Base-by-base conservation (phyloP, 75 land plant species). In the Cryptomeria japonica region DNA sequence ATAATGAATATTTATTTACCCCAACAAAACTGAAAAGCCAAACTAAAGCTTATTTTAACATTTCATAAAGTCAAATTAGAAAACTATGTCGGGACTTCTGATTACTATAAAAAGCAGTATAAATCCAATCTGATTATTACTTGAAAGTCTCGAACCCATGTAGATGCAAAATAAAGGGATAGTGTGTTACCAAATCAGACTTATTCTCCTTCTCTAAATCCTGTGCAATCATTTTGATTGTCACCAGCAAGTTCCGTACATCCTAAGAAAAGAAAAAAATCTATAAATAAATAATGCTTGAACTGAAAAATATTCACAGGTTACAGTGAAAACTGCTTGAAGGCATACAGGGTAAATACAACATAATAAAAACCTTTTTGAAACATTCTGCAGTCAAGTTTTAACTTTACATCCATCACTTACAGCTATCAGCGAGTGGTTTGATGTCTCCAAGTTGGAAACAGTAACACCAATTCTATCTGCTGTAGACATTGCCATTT, bases 181-280 rank as follows among this genome's bases (percentile, higher is more conserved):
- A 38, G 22, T 32, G 46, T 19, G 22, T 44, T 84, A 96, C 98
- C 90, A 88, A 85, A 12, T 94, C 91, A 47, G 87, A 53, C 83
- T 90, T 78, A 39, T 91, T 84, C 8, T 92, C 92, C 78, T 31
- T 93, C 95, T 95, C 98, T 87, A 96, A 86, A 76, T 95, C 98
- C 73, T 94, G 94, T 9, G 93, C 98, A 25, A 96, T 76, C 25
- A 88, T 89, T 90, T 94, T 96, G 80, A 93, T 86, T 83, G 91
- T 53, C 85, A 76, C 58, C 80, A 92, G 13, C 5, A 90, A 88
- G 86, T 79, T 93, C 64, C 94, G 89, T 11, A 94, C 89, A n/a
- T 93, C 95, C 95, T 94, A 88, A 86, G 76, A 64, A 18, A 34
- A 79, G 32, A 88, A 80, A 22, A 25, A 78, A 44, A 44, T 80